Base-by-base conservation (phyloP, 2,329 filamentous ascomycete species). In the Xylaria sp. region DNA sequence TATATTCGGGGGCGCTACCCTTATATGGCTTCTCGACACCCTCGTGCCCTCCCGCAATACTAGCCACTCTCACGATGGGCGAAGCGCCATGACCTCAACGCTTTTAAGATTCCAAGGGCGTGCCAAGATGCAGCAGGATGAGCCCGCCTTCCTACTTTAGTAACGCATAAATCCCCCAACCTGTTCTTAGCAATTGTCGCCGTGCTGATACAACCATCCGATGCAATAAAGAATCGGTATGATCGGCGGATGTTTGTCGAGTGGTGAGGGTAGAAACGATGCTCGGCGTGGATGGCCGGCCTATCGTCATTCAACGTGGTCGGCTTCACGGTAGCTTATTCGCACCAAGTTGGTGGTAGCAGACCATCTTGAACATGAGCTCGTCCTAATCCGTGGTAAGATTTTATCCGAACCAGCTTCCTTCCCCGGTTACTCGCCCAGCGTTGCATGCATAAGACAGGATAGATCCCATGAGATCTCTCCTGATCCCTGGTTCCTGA, bases 81-180 rank as follows among this genome's bases (percentile, higher is more conserved):
- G 36, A 59, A 57, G 62, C 53, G 20, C 48, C 57, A 53, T 28
- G 31, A 67, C 62, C 67, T 69, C 69, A 64, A 72, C 62, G 68
- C 11, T 56, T 51, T 62, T 61, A 28, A 59, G 33, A 40, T 49
- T 36, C n/a, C 31, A 61, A 7, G 40, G 42, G 59, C 53, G 65
- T 69, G 66, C 69, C 67, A 54, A 65, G 46, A 61, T 42, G 36
- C 42, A 56, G 64, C 70, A 69, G 56, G 65, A 42, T 67, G 44
- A n/a, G 48, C 60, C 62, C 70, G 71, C 73, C 73, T 75, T 74
- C 74, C 74, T 72, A 68, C 62, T 75, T 73, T 1, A 70, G 73
- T 59, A 70, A 66, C 54, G 71, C 72, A 74, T 74, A 66, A 66
- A 70, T 49, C 44, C 65, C 59, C 66, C 49, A 59, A 66, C 57